These are phyloP conservation scores for Trichoderma parareesei DNA, from an alignment of 495 filamentous ascomycete species.

Conservation along the genomic window DNA sequence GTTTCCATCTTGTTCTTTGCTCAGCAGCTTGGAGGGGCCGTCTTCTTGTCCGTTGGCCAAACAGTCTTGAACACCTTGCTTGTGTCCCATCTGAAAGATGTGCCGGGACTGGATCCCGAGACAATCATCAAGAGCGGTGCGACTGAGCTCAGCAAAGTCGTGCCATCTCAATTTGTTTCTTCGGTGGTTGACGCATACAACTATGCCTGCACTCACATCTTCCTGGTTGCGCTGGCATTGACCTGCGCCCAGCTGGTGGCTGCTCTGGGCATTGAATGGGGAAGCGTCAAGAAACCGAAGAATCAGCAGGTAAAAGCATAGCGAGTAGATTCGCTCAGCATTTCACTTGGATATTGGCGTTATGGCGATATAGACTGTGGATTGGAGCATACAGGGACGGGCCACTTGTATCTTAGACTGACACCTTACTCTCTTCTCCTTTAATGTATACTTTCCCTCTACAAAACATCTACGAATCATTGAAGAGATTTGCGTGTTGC, in stretches of 20 bases:
- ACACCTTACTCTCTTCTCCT: no score
- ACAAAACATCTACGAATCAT: no score
- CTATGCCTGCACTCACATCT: conserved; percentile 44
- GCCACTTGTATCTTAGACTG: no score
- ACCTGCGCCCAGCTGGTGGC: conserved; percentile 43
- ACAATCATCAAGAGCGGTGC: conserved; percentile 48
- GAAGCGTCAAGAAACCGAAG: conserved; percentile 44
- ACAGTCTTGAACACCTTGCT: conserved; percentile 55
- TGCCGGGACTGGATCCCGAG: conserved; percentile 39
- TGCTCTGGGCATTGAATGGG: conserved; percentile 52
- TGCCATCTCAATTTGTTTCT: conserved; percentile 33
- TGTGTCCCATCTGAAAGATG: conserved; percentile 34
- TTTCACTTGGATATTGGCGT: no score
- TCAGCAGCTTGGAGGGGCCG: conserved; percentile 57
- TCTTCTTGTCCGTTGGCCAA: conserved; percentile 59
- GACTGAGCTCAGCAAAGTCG: conserved; percentile 40
- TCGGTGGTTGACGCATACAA: conserved; percentile 50
- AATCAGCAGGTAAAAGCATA: conserved; percentile 7
- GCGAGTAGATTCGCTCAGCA: background rate
- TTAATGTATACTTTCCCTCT: no score
- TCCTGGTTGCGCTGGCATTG: conserved; percentile 45
- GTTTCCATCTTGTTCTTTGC: conserved; percentile 57
- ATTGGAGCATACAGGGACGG: no score
- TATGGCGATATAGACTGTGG: no score
- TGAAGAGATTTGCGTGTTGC: no score